Percentiles rank a stretch among this genome's conserved stretches.
phyloP scores from a whole-genome alignment of 2,329 filamentous ascomycete genomes.

The Huntiella savannae region DNA sequence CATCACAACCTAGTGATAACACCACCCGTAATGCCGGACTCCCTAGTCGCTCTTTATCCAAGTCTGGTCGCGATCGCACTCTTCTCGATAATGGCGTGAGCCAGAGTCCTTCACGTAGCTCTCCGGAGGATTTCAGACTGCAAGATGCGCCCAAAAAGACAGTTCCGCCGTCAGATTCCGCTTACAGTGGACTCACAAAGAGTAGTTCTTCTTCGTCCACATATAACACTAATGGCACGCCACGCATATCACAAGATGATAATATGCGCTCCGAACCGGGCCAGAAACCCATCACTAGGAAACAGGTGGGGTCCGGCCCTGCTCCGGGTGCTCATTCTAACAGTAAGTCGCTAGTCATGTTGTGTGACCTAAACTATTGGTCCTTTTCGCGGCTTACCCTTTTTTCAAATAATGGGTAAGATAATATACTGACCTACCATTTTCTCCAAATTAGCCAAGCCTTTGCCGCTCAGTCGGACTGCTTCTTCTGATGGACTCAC shows the following conservation, averaged over 20 bases:
- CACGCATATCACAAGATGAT: conserved; percentile 5
- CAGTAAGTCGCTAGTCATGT: conserved; percentile 21
- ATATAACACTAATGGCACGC: conserved; percentile 1
- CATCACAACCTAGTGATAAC: conserved; percentile 5
- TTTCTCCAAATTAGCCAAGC: conserved; percentile 28
- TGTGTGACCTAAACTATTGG: neutral
- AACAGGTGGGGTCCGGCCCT: conserved; percentile 34
- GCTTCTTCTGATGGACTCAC: conserved; percentile 4
- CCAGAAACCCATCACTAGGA: conserved; percentile 37
- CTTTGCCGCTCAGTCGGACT: conserved; percentile 4
- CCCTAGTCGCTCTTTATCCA: conserved; percentile 29
- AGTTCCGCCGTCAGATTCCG: conserved; percentile 16
- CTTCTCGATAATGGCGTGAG: conserved; percentile 10
- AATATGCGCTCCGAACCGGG: conserved; percentile 1
- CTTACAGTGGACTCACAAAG: conserved; percentile 12
- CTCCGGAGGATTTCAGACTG: conserved; percentile 49
- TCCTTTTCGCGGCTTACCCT: neutral
- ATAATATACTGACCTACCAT: neutral
- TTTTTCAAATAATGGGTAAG: neutral
- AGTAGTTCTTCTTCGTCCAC: conserved; percentile 8
- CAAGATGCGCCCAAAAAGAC: conserved; percentile 55
- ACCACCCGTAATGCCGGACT: conserved; percentile 1
- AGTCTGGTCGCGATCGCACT: conserved; percentile 21
- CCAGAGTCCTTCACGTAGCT: conserved; percentile 18
- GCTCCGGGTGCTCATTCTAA: conserved; percentile 18